Evolutionary conservation across 1,139 yeast species (phyloP).

Genomic region (Candida mesenterica): DNA sequence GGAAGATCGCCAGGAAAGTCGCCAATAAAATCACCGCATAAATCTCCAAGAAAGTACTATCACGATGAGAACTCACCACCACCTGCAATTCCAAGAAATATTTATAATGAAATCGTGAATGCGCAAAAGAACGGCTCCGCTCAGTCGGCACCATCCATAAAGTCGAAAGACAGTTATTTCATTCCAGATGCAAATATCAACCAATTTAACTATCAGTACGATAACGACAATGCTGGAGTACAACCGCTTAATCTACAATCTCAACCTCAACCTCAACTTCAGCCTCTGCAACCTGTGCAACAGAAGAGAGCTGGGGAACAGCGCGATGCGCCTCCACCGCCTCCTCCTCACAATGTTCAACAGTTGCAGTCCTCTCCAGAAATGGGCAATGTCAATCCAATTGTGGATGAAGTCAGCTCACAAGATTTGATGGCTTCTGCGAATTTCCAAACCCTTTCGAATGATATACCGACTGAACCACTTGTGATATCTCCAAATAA

Average conservation of each 20-base stretch:
- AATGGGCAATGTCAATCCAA: constrained; percentile 20
- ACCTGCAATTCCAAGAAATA: constrained; percentile 45
- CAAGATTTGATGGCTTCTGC: constrained; percentile 32
- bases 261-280: constrained; percentile 11
- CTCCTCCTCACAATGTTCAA: constrained; percentile 9
- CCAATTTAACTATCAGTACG: constrained; percentile 9
- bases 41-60: constrained; percentile 17
- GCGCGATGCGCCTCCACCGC: constrained; percentile 9
- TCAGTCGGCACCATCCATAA: constrained; percentile 41
- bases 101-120: constrained; percentile 45
- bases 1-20: constrained; percentile 23
- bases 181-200: constrained; percentile 7
- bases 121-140: constrained; percentile 33
- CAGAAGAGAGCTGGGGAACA: background rate
- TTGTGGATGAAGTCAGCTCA: constrained; percentile 24
- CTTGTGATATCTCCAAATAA: constrained; percentile 17
- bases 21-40: constrained; percentile 11
- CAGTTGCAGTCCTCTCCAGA: constrained; percentile 13
- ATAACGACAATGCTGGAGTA: constrained; percentile 6
- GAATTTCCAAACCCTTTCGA: constrained; percentile 14
- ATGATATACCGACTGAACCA: background rate
- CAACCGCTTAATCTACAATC: constrained; percentile 7
- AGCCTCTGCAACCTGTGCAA: constrained; percentile 9
- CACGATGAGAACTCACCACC: constrained; percentile 22
- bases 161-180: constrained; percentile 35